Percentiles rank a stretch among this genome's conserved stretches.
phyloP scores from a whole-genome alignment of 192 early-diverging fungal species.

The Coemansia sp. region DNA sequence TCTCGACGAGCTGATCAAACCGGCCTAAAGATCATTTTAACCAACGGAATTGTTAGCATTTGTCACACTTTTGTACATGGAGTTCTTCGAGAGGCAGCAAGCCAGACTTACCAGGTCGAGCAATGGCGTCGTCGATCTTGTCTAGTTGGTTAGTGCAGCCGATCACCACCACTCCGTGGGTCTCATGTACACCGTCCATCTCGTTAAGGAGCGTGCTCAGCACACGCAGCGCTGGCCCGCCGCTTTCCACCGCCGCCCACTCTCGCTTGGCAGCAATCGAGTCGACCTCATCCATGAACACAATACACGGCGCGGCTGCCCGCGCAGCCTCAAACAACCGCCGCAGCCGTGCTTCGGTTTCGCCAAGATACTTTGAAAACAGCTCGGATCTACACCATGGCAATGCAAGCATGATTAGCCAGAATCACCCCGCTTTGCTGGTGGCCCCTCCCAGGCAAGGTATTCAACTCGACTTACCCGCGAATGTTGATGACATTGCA shows the following conservation, averaged over 20 bases:
- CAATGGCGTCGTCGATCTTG: constrained; percentile 80
- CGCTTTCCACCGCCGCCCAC: constrained; percentile 53
- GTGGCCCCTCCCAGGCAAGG: not conserved
- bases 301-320: constrained; percentile 78
- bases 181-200: constrained; percentile 93
- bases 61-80: not conserved
- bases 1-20: constrained; percentile 81
- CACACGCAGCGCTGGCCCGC: constrained; percentile 83
- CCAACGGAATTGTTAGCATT: not conserved
- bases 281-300: constrained; percentile 96
- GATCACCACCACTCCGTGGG: constrained; percentile 79
- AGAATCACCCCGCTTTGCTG: too few relatives aligned
- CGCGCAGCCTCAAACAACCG: constrained; percentile 78
- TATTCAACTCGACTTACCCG: too few relatives aligned
- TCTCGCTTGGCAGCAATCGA: constrained; percentile 77
- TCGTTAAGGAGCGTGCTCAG: constrained; percentile 94
- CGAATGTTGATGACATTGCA: constrained; percentile 85
- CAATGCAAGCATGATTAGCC: too few relatives aligned
- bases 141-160: constrained; percentile 89
- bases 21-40: constrained; percentile 53
- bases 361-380: constrained; percentile 95
- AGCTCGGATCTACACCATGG: constrained; percentile 64
- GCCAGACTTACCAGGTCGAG: constrained; percentile 59
- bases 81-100: too few relatives aligned
- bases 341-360: constrained; percentile 81